Evolutionary conservation across 768 basidiomycete species (phyloP), one percentile per base, ranked within the genome.

Genomic region (Collybia sordida): DNA sequence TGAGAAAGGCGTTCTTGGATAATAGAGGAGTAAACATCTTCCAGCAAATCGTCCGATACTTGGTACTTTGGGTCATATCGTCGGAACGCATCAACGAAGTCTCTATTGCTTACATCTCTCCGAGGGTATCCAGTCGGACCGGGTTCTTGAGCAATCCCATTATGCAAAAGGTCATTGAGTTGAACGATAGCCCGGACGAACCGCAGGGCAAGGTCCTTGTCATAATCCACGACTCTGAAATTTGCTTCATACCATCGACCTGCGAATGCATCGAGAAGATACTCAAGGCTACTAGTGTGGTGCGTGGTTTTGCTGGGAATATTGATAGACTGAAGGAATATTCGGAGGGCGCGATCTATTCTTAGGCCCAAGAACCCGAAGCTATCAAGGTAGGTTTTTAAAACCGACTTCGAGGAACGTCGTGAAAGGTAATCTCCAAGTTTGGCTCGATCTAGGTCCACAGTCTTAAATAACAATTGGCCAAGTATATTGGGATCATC

Each of bases 241-340:
- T 99, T 98, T 17, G 90, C 88, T 52, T 93, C 90, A 59, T 91
- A 90, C 90, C 94, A 98, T 23, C 90, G 81, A 56, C 81, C 78
- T 12, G 93, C 89, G 63, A 99, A 93, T 8, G 86, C 81, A 59
- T 90, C 85, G 24, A 98, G 75, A 2, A 97, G 72, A 57, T 85
- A 77, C 55, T 94, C 90, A 25, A 86, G 65, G 4, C 79, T 68
- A 42, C 63, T 69, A 37, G 72, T 63, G 46, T 69, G 67, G 42
- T 73, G 68, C 14, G 69, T 56, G 14, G 63, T 48, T 44, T 67
- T 66, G 17, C 60, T 66, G 51, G 82, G 77, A 34, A 84, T 57
- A 58, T 88, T 77, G 31, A 98, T 65, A 6, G 93, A 86, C 59
- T 92, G 82, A 51, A 98, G 71, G 74, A 98, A 98, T 42, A 87